Evolutionary conservation across 305 asterid genomes (phyloP), one percentile per base, ranked within the genome.

Genomic region (Plantago coronopus): DNA sequence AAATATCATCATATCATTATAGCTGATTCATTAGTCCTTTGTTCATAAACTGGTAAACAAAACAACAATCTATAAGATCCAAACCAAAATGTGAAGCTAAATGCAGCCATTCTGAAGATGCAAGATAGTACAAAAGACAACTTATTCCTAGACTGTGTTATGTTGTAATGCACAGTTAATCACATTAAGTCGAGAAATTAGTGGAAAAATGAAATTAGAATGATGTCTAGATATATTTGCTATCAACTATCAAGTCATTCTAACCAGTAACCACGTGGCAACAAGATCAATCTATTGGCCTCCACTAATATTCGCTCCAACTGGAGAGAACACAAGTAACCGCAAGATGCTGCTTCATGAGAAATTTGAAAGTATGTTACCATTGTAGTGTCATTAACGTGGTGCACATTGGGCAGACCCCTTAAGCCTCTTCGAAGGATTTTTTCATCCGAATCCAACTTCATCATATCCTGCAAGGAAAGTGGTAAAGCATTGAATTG

Each of bases 401-500:
- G 98, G 81, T 91, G 97, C 69, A 89, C 75, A 69, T 77, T 89
- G 63, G 97, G 82, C 71, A 79, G 84, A 67, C 95, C 91, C 65
- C 73, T 78, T 65, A 82, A 69, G 72, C 94, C 88, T 79, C 89
- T 74, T 61, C 71, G 74, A 62, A 91, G 83, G 64, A 91, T 68
- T 78, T 67, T 82, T 67, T 69, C 94, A 76, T 79, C 78, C 70
- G 72, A 60, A 66, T 89, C 96, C 83, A 91, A 70, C 71, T 83
- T 76, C 97, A 91, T 86, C 96, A 91, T 89, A 75, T 84, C 97
- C 98, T 91, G 79, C 57, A 69, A 75, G 49, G 55, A 69, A 66
- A 57, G 59, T 64, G 38, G 50, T 19, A 42, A 58, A 42, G 45
- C 34, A 59, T 50, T 57, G 21, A n/a, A 48, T n/a, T 62, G 48